Base-by-base conservation (phyloP, 495 filamentous ascomycete species). In the Hypoxylon subgilvum region DNA sequence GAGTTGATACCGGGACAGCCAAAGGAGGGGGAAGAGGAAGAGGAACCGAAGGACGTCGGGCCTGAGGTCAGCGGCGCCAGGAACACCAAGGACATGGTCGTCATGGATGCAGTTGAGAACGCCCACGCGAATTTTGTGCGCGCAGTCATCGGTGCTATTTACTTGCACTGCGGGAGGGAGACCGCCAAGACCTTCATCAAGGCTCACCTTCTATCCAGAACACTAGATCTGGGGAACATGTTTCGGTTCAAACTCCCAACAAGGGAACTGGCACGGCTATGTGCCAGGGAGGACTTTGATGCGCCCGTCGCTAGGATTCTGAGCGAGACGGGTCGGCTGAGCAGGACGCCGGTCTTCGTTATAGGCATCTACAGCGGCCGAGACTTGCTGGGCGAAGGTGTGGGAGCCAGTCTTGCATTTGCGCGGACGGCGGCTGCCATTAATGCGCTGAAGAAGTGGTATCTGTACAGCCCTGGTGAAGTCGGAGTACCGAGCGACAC, bases 301-400 rank as follows among this genome's bases (percentile, higher is more conserved):
- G 71, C 82, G 0, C 95, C 95, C 4, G 84, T 96, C 14, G 94
- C 94, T 25, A 83, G 92, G 44, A 80, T 97, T 32, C 76, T 95
- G 43, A 86, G 83, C 54, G 94, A 98, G 77, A 96, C 94, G 12
- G 94, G 94, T 66, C 83, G 95, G 47, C 70, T 78, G 63, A 90
- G 85, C 60, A 82, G 89, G 67, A 84, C 86, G 59, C 93, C 94
- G 6, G 94, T 97, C 28, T 97, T 89, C 66, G 84, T 96, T n/a
- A 91, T 98, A 10, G 95, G 93, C 18, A 90, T 97, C 50, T 98
- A 86, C 76, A 89, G 86, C 32, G 95, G 93, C 16, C 73, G 81
- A 51, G 91, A 97, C 67, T 88, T 90, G 81, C 77, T 98, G 40
- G 92, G 94, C 46, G 93, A 97, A 74, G 95, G 85, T 23, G 76